These are phyloP conservation scores for Chloranthus sessilifolius DNA, from an alignment of 164 flowering plant genomes.

Conservation along the genomic window DNA sequence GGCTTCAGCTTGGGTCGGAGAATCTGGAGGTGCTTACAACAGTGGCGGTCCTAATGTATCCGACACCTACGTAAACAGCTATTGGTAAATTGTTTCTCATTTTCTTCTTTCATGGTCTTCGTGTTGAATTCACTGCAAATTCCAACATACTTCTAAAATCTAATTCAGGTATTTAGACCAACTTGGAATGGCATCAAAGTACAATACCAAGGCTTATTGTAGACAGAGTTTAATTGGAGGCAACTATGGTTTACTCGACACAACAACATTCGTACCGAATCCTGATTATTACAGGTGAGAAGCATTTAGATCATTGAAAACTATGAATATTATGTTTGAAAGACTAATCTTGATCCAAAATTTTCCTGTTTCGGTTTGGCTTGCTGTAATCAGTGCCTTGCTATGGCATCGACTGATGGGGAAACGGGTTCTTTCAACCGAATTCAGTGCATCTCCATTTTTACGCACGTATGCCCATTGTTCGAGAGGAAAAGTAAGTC, in stretches of 20 bases:
- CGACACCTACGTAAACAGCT: slow-evolving; percentile 71
- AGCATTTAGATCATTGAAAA: slow-evolving; percentile 3
- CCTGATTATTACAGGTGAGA: slow-evolving; percentile 91
- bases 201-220: slow-evolving; percentile 75
- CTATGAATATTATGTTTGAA: not conserved
- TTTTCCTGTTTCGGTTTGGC: slow-evolving; percentile 1
- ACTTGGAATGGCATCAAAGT: slow-evolving; percentile 85
- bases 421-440: slow-evolving; percentile 53
- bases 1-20: slow-evolving; percentile 97
- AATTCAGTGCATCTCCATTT: slow-evolving; percentile 34
- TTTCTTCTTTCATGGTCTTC: not conserved
- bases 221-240: slow-evolving; percentile 88
- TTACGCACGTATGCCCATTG: slow-evolving; percentile 91
- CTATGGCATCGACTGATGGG: slow-evolving; percentile 96
- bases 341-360: not conserved
- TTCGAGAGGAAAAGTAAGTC: slow-evolving; percentile 69
- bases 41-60: slow-evolving; percentile 75
- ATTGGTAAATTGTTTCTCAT: slow-evolving; percentile 41
- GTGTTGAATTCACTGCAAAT: not conserved
- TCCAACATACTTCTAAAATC: not conserved
- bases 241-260: slow-evolving; percentile 79
- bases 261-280: slow-evolving; percentile 63
- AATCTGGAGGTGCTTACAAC: slow-evolving; percentile 94
- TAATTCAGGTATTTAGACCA: slow-evolving; percentile 81
- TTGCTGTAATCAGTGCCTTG: slow-evolving; percentile 65